Evolutionary conservation across 768 basidiomycete species (phyloP), one percentile per base, ranked within the genome.

Genomic region (Trametes meyenii): DNA sequence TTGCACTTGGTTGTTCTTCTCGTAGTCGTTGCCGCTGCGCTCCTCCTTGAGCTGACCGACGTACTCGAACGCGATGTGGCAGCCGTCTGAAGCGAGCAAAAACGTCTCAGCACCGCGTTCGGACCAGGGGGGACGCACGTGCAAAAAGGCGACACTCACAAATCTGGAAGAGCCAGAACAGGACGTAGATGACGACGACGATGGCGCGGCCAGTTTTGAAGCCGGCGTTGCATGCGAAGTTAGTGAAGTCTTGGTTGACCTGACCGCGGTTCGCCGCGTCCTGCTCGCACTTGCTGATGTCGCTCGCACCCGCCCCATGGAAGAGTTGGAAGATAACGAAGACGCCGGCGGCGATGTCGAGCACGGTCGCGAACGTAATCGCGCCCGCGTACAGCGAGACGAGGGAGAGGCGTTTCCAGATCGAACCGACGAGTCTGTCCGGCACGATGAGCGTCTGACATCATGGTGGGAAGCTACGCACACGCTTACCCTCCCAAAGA

Each of bases 41-140:
- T 87, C 83, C 44, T 85, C 83, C 56, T 76, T 73, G 29, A 85
- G 74, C 69, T 87, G 83, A 26, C 79, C 75, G 24, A 79, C 77
- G 64, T 86, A 86, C 69, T 79, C 75, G 55, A 77, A 75, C 14
- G 83, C 79, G 53, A 86, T 77, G 61, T 84, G 72, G 70, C 79
- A 82, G 2, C 78, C 80, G 63, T 82, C 84, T 87, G 60, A 10
- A 11, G 7, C 19, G 23, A 62, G 55, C 11, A 39, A 53, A 11
- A 33, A 45, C 40, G 44, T 35, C 5, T 35, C 45, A 43, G 33
- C 39, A 17, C 42, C 35, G 21, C 16, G 36, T 33, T 26, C 46
- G 42, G 26, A 46, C 38, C n/a, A n/a, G n/a, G n/a, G 50, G 19
- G 42, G 43, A 43, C 26, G 5, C 54, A 19, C 33, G 13, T 14